Evolutionary conservation across 495 filamentous ascomycete species (phyloP), one percentile per base, ranked within the genome.

Genomic region (Podospora bellae-mahoneyi): DNA sequence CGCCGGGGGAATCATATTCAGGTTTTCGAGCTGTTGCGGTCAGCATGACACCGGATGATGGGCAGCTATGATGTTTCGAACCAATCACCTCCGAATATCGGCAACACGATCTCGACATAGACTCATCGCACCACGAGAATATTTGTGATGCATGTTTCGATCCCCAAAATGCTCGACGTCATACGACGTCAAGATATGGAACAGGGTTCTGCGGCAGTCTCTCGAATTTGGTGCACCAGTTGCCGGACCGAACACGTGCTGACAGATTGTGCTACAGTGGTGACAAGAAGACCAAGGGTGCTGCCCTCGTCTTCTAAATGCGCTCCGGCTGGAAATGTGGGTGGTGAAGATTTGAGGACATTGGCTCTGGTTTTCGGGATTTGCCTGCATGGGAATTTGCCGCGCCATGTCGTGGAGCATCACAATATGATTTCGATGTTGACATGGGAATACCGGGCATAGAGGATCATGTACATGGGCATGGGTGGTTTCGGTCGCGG

Each of bases 201-300:
- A 3, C 3, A 2, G 16, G 26, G 16, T 20, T 55, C 13, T 34
- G 13, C 62, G 65, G 71, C 71, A 65, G 68, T 65, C 64, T 58
- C 70, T 69, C 62, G 59, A 20, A 48, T 44, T 7, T 39, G 60
- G 60, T 57, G 16, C 2, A 5, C 20, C 64, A 5, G 2, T 39
- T 19, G 65, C 32, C 13, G 69, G 13, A 6, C 71, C 74, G 70
- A 72, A 28, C 15, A 32, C 44, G 68, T 73, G 64, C 75, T 77
- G 53, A 76, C 70, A 23, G 16, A 44, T 9, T 60, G 67, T 64
- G 60, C 69, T 79, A 82, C 74, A 97, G 95, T 89, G 96, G 96
- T 86, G 96, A 99, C 90, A 99, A 99, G 93, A 99, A 99, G 93
- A 99, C 96, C 79, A 99, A 99, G 91, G 96, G 96, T 90, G 95